phyloP scores from a whole-genome alignment of 2,329 filamentous ascomycete species.

The Monosporascus sp. region DNA sequence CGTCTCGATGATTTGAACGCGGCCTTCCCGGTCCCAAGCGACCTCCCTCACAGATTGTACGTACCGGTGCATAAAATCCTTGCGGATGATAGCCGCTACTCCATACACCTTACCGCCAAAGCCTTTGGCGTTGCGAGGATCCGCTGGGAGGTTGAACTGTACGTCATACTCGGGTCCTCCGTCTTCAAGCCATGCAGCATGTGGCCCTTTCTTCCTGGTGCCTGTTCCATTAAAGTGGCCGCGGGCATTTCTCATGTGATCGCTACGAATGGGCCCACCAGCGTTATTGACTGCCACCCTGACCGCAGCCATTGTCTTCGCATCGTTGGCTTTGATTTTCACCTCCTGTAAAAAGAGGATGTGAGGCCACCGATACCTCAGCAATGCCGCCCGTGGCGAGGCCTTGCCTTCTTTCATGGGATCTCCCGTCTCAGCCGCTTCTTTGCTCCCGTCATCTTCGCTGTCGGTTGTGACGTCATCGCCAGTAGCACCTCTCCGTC shows the following conservation, averaged over 20 bases:
- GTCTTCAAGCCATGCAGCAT: slow-evolving; percentile 2
- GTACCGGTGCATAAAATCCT: slow-evolving; percentile 31
- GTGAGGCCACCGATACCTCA: slow-evolving; percentile 4
- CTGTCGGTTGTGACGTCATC: slow-evolving; percentile 39
- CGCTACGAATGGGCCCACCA: not conserved
- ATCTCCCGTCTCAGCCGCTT: not conserved
- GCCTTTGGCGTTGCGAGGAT: slow-evolving; percentile 44
- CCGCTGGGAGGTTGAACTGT: slow-evolving; percentile 42
- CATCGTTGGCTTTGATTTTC: slow-evolving; percentile 9
- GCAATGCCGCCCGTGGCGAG: slow-evolving; percentile 2
- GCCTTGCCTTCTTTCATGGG: slow-evolving; percentile 3
- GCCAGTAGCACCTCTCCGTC: slow-evolving; percentile 47
- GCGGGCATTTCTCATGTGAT: not conserved
- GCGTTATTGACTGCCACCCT: slow-evolving; percentile 1
- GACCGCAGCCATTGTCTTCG: slow-evolving; percentile 2
- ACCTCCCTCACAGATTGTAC: slow-evolving; percentile 33
- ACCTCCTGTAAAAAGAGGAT: slow-evolving; percentile 9
- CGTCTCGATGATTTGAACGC: slow-evolving; percentile 42
- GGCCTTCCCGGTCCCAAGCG: slow-evolving; percentile 47
- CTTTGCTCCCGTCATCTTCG: not conserved
- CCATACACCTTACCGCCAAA: slow-evolving; percentile 48
- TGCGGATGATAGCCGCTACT: slow-evolving; percentile 43
- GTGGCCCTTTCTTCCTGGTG: not conserved
- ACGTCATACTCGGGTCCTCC: slow-evolving; percentile 35
- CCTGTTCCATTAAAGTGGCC: not conserved